These are phyloP conservation scores for Apiospora pterosperma DNA, from an alignment of 2,329 filamentous ascomycete species.

Conservation along the genomic window DNA sequence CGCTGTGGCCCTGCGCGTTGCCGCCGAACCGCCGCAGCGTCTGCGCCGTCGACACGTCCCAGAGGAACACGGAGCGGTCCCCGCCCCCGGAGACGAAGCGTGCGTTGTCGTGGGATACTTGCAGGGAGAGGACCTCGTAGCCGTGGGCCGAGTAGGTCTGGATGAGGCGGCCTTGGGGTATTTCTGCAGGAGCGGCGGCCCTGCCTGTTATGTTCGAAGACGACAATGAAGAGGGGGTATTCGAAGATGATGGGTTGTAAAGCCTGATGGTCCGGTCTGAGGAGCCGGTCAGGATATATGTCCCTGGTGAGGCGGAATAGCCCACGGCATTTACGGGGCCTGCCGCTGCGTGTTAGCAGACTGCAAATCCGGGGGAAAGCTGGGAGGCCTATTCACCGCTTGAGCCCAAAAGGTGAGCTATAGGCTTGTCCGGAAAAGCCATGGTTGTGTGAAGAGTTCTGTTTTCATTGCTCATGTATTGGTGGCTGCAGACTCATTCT, in stretches of 20 bases:
- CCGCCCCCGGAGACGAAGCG: slow-evolving; percentile 85
- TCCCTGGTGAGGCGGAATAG: slow-evolving; percentile 70
- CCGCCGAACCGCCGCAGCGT: slow-evolving; percentile 70
- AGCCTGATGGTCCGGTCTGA: slow-evolving; percentile 82
- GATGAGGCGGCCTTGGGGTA: slow-evolving; percentile 61
- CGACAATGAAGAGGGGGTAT: slow-evolving; percentile 20
- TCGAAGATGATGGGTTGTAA: slow-evolving; percentile 68
- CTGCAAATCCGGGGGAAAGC: not conserved
- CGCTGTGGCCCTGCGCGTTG: slow-evolving; percentile 10
- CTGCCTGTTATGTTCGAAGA: slow-evolving; percentile 30
- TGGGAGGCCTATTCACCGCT: slow-evolving; percentile 42
- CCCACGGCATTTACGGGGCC: slow-evolving; percentile 69
- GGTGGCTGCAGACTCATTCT: not conserved
- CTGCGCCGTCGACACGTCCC: slow-evolving; percentile 82
- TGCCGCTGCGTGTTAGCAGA: slow-evolving; percentile 26
- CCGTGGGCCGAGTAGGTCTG: slow-evolving; percentile 88
- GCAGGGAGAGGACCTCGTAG: slow-evolving; percentile 83
- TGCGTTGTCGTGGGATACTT: slow-evolving; percentile 73
- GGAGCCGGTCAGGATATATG: slow-evolving; percentile 80
- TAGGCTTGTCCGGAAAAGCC: slow-evolving; percentile 41
- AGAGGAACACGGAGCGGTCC: slow-evolving; percentile 86
- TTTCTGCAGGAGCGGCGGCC: slow-evolving; percentile 24
- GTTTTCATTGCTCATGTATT: not conserved
- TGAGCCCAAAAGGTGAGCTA: slow-evolving; percentile 55
- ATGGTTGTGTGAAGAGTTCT: slow-evolving; percentile 19